These are phyloP conservation scores for Dactylis glomerata DNA, from an alignment of 176 grass and related monocot genomes.

Conservation along the genomic window DNA sequence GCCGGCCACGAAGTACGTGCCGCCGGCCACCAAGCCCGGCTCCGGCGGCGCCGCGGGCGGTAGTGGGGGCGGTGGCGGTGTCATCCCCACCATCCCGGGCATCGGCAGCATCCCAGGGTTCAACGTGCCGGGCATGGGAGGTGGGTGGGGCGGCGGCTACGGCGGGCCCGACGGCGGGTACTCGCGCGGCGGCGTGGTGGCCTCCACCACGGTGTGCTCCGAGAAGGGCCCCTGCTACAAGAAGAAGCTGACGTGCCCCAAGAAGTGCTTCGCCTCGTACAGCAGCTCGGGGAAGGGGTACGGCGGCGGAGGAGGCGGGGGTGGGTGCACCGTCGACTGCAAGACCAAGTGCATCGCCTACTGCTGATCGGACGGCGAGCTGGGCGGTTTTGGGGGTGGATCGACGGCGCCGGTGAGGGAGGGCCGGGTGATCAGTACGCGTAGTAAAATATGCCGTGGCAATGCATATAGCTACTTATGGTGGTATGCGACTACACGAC, in stretches of 20 bases:
- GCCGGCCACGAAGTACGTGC: background rate
- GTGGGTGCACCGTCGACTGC: conserved; percentile 93
- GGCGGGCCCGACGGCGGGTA: conserved; percentile 58
- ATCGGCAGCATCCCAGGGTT: conserved; percentile 48
- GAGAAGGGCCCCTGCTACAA: conserved; percentile 77
- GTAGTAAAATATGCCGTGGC: background rate
- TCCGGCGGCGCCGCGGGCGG: background rate
- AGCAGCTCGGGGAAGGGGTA: conserved; percentile 68
- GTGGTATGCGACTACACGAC: background rate
- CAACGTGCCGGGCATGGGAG: conserved; percentile 49
- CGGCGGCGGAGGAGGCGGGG: conserved; percentile 73
- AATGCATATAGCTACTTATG: background rate
- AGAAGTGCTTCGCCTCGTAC: conserved; percentile 90
- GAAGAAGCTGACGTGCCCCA: conserved; percentile 73
- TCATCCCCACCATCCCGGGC: conserved; percentile 54
- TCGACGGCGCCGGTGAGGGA: background rate
- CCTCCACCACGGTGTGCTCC: conserved; percentile 64
- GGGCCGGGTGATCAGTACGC: background rate
- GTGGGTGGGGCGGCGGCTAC: conserved; percentile 82
- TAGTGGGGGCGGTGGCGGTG: conserved; percentile 5
- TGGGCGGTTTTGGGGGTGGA: background rate
- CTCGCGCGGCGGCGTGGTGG: conserved; percentile 55
- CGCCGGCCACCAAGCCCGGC: conserved; percentile 10
- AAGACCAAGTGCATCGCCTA: conserved; percentile 75
- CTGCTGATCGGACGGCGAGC: conserved; percentile 36